Percentiles rank a stretch among this genome's conserved stretches.
These are phyloP conservation scores for Usnea hakonensis DNA, from an alignment of 495 filamentous ascomycete genomes.

Conservation along the genomic window DNA sequence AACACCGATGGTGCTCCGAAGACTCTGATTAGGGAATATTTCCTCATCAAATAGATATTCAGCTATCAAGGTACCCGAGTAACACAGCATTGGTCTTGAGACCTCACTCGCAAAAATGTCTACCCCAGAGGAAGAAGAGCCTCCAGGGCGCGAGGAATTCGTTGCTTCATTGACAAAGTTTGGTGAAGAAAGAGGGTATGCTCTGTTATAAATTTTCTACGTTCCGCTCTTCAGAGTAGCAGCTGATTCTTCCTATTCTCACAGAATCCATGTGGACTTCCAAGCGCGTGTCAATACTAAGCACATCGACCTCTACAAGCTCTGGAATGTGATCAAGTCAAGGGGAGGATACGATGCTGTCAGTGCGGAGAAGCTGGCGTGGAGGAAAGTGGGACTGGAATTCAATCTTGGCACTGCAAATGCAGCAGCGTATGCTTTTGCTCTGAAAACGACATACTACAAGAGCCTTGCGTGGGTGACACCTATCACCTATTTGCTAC, in stretches of 20 bases:
- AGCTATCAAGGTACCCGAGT: background rate
- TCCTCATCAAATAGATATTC: background rate
- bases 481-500: background rate
- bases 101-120: conserved; percentile 5
- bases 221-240: background rate
- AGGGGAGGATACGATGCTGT: conserved; percentile 76
- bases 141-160: conserved; percentile 9
- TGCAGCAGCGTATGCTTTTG: conserved; percentile 63
- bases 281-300: conserved; percentile 66
- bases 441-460: conserved; percentile 74
- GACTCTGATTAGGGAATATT: background rate
- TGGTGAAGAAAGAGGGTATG: conserved; percentile 25
- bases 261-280: conserved; percentile 57
- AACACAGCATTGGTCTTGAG: background rate
- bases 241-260: conserved; percentile 15
- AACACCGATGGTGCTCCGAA: background rate
- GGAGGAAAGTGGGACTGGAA: conserved; percentile 62
- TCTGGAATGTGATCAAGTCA: conserved; percentile 61
- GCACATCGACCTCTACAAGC: conserved; percentile 59
- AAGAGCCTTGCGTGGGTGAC: conserved; percentile 58
- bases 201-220: conserved; percentile 4
- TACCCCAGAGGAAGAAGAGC: conserved; percentile 3
- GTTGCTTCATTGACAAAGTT: conserved; percentile 8
- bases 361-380: conserved; percentile 69
- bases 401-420: conserved; percentile 56